These are phyloP conservation scores for Nicotiana benthamiana DNA, from an alignment of 257 asterid species.

Conservation along the genomic window DNA sequence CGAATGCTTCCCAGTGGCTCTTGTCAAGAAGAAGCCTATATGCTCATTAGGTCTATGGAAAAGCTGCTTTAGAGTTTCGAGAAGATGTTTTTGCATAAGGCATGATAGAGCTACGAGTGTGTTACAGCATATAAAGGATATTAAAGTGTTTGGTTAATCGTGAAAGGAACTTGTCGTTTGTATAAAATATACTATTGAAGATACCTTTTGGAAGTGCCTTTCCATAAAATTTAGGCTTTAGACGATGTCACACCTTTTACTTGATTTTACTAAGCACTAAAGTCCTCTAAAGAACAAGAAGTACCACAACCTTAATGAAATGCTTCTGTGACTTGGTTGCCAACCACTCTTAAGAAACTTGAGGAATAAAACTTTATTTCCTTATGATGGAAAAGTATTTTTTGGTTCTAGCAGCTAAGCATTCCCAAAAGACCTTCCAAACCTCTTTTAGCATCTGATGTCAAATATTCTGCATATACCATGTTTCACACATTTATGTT, in stretches of 20 bases:
- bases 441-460: neutral
- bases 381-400: neutral
- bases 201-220: neutral
- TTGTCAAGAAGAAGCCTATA: neutral
- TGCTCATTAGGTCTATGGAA: neutral
- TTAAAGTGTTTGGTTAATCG: neutral
- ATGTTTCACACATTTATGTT: neutral
- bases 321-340: conserved; percentile 7
- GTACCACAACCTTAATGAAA: neutral
- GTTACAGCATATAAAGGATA: neutral
- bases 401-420: neutral
- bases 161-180: neutral
- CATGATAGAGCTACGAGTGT: neutral
- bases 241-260: neutral
- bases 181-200: neutral
- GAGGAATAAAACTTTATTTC: neutral
- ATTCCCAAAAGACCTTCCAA: neutral
- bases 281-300: neutral
- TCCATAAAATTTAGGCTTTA: neutral
- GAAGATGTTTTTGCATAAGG: neutral
- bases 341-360: neutral
- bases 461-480: neutral
- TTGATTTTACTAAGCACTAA: neutral
- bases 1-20: neutral
- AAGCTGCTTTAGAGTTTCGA: neutral